These are phyloP conservation scores for Vitis cinerea DNA, from an alignment of 164 flowering plant genomes.

Conservation along the genomic window DNA sequence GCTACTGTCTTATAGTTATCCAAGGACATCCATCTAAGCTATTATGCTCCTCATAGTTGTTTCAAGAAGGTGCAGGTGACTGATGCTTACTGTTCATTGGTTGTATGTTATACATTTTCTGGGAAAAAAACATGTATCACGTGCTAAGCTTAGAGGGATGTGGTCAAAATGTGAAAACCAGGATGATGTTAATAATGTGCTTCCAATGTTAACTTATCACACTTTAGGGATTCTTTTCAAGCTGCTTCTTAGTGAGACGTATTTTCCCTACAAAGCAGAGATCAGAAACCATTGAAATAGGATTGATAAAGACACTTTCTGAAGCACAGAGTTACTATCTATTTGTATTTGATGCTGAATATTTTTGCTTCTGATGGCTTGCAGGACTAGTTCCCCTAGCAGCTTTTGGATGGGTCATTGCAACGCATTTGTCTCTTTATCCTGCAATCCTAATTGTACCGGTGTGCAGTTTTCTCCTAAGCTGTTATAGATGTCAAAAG, in stretches of 20 bases:
- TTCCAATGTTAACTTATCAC: no score
- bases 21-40: no score
- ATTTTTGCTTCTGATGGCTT: constrained; percentile 12
- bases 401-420: constrained; percentile 93
- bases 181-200: no score
- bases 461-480: constrained; percentile 37
- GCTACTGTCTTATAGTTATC: no score
- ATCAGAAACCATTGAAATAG: neutral
- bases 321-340: neutral
- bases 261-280: no score
- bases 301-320: neutral
- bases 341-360: neutral
- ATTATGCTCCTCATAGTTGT: no score
- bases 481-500: neutral
- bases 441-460: constrained; percentile 79
- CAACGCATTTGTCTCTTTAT: constrained; percentile 89
- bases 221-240: neutral
- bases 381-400: constrained; percentile 84
- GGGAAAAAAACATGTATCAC: no score
- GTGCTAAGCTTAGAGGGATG: no score
- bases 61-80: no score
- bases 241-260: neutral
- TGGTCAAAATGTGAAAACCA: no score
- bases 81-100: no score
- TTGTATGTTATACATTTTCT: no score